Evolutionary conservation across 768 basidiomycete species (phyloP).

Genomic region (Pisolithus albus): DNA sequence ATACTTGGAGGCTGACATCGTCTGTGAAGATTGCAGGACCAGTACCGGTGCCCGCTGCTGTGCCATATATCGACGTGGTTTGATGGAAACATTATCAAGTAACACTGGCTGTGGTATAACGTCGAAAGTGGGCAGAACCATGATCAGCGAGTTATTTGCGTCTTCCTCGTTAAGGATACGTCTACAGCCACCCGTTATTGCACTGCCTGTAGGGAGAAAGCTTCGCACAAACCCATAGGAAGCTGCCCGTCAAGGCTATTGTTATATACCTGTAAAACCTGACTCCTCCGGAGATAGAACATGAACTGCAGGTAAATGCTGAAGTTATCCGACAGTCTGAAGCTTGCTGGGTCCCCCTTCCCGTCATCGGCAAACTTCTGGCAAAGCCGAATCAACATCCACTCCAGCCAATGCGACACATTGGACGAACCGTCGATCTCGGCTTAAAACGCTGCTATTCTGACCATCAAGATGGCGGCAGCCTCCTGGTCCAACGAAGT

Average conservation of each 20-base stretch:
- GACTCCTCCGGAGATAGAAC: conserved; percentile 96
- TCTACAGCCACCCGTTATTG: too few species aligned
- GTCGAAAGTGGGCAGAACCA: too few species aligned
- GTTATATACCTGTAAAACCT: conserved; percentile 99
- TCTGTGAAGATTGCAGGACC: conserved; percentile 47
- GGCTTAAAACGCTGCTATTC: conserved; percentile 98
- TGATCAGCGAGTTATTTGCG: too few species aligned
- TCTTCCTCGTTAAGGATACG: too few species aligned
- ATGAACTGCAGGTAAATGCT: conserved; percentile 99
- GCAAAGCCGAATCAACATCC: conserved; percentile 96
- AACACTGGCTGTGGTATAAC: too few species aligned
- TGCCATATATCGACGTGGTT: too few species aligned
- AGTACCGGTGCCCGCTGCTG: too few species aligned
- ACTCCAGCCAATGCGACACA: conserved; percentile 92
- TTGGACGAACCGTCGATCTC: conserved; percentile 98
- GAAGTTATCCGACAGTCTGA: conserved; percentile 91
- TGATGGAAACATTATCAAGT: too few species aligned
- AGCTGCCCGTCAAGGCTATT: conserved; percentile 98
- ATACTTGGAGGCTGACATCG: conserved; percentile 94
- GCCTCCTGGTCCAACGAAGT: conserved; percentile 96
- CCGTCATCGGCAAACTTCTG: conserved; percentile 99
- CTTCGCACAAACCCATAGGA: conserved; percentile 90
- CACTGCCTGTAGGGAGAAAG: conserved; percentile 76
- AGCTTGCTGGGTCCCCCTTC: conserved; percentile 94
- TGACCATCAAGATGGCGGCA: conserved; percentile 94